phyloP scores from a whole-genome alignment of 78 protist genomes.

The Pelomyxa schiedti region DNA sequence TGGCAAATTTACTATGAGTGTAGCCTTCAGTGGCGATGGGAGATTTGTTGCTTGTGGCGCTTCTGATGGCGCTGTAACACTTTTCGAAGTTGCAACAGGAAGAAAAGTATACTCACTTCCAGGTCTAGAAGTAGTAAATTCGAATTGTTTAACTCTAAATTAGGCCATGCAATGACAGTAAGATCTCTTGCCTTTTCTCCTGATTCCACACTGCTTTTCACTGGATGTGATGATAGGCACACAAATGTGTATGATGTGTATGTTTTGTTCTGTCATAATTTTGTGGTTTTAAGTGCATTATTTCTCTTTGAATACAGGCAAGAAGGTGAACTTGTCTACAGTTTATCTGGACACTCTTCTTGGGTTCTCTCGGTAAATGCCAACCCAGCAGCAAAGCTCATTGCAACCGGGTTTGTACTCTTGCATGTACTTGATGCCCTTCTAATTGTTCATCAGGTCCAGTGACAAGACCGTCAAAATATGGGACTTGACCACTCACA shows the following conservation, averaged over 20 bases:
- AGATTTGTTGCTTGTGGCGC: not conserved
- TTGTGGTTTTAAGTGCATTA: too few relatives aligned
- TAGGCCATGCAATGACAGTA: not conserved
- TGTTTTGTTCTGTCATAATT: not conserved
- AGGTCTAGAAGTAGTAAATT: not conserved
- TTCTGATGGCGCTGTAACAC: not conserved
- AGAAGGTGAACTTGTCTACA: not conserved
- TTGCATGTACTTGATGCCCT: too few relatives aligned
- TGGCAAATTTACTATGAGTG: not conserved
- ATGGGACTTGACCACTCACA: not conserved
- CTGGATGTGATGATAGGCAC: not conserved
- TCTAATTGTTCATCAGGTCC: not conserved
- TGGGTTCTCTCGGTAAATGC: not conserved
- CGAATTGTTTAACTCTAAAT: too few relatives aligned
- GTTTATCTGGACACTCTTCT: not conserved
- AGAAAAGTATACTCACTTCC: not conserved
- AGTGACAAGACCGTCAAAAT: not conserved
- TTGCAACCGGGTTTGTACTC: not conserved
- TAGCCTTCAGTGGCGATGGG: not conserved
- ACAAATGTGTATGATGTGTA: not conserved
- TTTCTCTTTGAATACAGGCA: not conserved
- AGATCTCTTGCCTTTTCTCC: not conserved
- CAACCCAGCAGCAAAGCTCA: not conserved
- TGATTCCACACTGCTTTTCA: not conserved
- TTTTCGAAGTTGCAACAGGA: not conserved